Evolutionary conservation across 129 eudicot species (phyloP).

Genomic region (Centella asiatica): DNA sequence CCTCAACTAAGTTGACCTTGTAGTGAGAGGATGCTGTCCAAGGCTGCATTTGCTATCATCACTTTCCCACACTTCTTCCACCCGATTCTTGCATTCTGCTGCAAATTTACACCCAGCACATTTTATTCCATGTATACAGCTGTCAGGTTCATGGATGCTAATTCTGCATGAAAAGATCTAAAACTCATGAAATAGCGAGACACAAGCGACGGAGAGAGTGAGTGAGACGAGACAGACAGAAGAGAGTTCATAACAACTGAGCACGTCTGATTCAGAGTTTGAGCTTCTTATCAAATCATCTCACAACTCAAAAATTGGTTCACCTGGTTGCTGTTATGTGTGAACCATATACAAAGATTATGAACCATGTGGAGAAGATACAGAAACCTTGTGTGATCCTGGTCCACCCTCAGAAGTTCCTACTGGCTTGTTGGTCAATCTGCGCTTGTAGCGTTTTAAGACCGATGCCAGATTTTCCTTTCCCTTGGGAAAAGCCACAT

Average conservation of each 20-base stretch:
- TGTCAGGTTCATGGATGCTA: too few relatives aligned
- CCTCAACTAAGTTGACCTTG: neutral
- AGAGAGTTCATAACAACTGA: neutral
- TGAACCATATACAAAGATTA: conserved; percentile 2
- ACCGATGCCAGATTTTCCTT: conserved; percentile 93
- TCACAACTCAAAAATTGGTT: conserved; percentile 1
- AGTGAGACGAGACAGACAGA: too few relatives aligned
- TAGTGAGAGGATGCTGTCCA: neutral
- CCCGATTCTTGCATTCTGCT: neutral
- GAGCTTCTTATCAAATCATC: neutral
- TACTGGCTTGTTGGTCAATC: conserved; percentile 52
- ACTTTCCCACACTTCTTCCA: neutral
- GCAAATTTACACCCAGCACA: neutral
- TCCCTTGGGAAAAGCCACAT: conserved; percentile 90
- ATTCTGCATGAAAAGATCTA: too few relatives aligned
- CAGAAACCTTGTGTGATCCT: conserved; percentile 31
- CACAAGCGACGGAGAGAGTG: too few relatives aligned
- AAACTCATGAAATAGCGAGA: too few relatives aligned
- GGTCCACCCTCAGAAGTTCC: conserved; percentile 32
- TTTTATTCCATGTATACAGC: too few relatives aligned
- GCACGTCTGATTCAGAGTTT: neutral
- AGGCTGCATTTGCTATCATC: neutral
- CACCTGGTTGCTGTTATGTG: neutral
- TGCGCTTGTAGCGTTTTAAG: conserved; percentile 77
- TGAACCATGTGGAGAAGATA: conserved; percentile 25